A percentile compares a stretch with the other conserved stretches of the same genome.
Evolutionary conservation across 2,329 filamentous ascomycete genomes (phyloP).

Genomic region (Fusarium torulosum): DNA sequence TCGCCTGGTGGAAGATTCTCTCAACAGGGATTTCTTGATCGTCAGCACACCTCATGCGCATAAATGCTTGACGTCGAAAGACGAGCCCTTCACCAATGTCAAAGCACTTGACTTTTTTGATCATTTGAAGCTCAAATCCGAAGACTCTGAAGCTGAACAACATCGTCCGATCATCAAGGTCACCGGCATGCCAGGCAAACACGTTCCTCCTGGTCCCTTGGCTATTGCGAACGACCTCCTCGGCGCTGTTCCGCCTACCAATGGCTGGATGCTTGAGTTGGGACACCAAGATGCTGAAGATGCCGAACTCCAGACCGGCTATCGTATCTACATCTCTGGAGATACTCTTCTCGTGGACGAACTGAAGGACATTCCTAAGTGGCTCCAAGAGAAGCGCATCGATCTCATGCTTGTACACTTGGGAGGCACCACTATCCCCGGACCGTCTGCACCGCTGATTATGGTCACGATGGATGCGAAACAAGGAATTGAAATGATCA

Average conservation of each 20-base stretch:
- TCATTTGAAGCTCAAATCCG: slow-evolving; percentile 51
- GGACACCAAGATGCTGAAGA: slow-evolving; percentile 57
- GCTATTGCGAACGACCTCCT: slow-evolving; percentile 56
- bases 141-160: slow-evolving; percentile 41
- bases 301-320: slow-evolving; percentile 59
- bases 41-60: slow-evolving; percentile 73
- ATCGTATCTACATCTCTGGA: slow-evolving; percentile 74
- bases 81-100: slow-evolving; percentile 67
- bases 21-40: slow-evolving; percentile 67
- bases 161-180: slow-evolving; percentile 60
- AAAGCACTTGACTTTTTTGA: slow-evolving; percentile 69
- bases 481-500: slow-evolving; percentile 71
- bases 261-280: slow-evolving; percentile 75
- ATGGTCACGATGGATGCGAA: slow-evolving; percentile 78
- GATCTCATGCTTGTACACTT: slow-evolving; percentile 77
- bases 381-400: slow-evolving; percentile 66
- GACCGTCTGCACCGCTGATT: slow-evolving; percentile 67
- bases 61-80: slow-evolving; percentile 59
- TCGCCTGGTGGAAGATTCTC: slow-evolving; percentile 53
- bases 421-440: slow-evolving; percentile 74
- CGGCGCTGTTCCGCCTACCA: slow-evolving; percentile 69
- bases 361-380: slow-evolving; percentile 69
- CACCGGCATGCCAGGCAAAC: slow-evolving; percentile 74
- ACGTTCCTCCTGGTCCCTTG: slow-evolving; percentile 61
- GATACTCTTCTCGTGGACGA: slow-evolving; percentile 70